Evolutionary conservation across 768 basidiomycete genomes (phyloP), one percentile per base, ranked within the genome.

Genomic region (Kwoniella bestiolae): DNA sequence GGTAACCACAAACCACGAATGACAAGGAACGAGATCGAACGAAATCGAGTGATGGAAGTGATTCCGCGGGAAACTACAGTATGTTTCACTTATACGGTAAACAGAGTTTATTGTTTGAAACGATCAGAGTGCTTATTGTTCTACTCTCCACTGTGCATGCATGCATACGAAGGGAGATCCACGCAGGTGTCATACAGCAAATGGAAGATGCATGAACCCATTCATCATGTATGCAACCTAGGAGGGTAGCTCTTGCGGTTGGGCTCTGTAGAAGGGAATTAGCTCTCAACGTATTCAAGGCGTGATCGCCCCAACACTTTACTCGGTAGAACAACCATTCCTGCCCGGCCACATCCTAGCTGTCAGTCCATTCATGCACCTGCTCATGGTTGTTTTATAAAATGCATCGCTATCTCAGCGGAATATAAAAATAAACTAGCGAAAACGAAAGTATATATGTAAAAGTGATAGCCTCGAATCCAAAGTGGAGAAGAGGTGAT

Each of bases 391-490:
- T 55, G 52, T 55, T 35, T 23, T 38, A 35, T 34, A 21, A 34
- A 65, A 65, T 65, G 63, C 63, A 65, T 65, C 63, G 56, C 63
- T 45, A 53, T 35, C 28, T 53, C 34, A 51, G 63, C 63, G 63
- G 63, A n/a, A 53, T 51, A 44, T 58, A 44, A 23, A 53, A 65
- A 59, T 18, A 51, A 59, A 45, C 7, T 8, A 65, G 63, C 63
- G 63, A 65, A 65, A 49, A 65, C 57, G 63, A 58, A 64, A 53
- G 23, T 29, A 45, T 38, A 35, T 5, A 35, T 49, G 32, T 29
- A n/a, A 44, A 55, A 28, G 21, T 11, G 18, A 26, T n/a, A 3
- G 18, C 41, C 28, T 14, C 47, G 1, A 11, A 25, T 21, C 34
- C 21, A 3, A 25, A 29, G 9, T 21, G 23, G 3, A 38, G 35